Percentiles rank a stretch among this genome's conserved stretches.
Evolutionary conservation across 2,329 filamentous ascomycete species (phyloP).

Genomic region (Coniella vitis): DNA sequence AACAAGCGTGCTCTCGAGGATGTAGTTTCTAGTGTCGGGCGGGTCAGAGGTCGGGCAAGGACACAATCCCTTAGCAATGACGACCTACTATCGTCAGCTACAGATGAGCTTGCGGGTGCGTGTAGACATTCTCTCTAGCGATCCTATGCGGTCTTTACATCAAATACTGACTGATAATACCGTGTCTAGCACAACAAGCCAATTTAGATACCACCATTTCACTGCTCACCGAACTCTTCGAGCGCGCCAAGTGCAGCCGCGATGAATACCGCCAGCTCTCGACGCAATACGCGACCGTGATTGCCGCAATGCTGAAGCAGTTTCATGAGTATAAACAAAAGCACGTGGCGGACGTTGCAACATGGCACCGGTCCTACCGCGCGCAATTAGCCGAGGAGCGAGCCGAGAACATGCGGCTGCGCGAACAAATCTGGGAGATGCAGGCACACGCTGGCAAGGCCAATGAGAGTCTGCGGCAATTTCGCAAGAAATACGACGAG

Average conservation of each 20-base stretch:
- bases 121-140: constrained; percentile 3
- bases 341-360: constrained; percentile 53
- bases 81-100: constrained; percentile 48
- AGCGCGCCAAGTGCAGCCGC: constrained; percentile 53
- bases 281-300: constrained; percentile 49
- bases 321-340: constrained; percentile 61
- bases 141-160: too few relatives aligned
- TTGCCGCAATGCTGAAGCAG: constrained; percentile 53
- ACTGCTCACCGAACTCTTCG: constrained; percentile 53
- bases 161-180: too few relatives aligned
- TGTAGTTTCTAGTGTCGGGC: constrained; percentile 56
- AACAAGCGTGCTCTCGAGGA: constrained; percentile 56
- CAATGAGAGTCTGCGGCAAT: constrained; percentile 50
- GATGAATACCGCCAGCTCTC: constrained; percentile 55
- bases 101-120: constrained; percentile 50
- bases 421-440: constrained; percentile 62
- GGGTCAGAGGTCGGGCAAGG: constrained; percentile 51
- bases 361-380: constrained; percentile 62
- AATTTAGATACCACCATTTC: constrained; percentile 58
- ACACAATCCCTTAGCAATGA: constrained; percentile 49
- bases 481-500: constrained; percentile 50
- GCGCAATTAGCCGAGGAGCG: constrained; percentile 58
- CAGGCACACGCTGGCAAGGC: constrained; percentile 52
- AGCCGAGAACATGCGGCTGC: constrained; percentile 55
- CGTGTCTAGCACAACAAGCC: constrained; percentile 42